phyloP scores from a whole-genome alignment of 1,139 yeast species.

The Suhomyces maxii region DNA sequence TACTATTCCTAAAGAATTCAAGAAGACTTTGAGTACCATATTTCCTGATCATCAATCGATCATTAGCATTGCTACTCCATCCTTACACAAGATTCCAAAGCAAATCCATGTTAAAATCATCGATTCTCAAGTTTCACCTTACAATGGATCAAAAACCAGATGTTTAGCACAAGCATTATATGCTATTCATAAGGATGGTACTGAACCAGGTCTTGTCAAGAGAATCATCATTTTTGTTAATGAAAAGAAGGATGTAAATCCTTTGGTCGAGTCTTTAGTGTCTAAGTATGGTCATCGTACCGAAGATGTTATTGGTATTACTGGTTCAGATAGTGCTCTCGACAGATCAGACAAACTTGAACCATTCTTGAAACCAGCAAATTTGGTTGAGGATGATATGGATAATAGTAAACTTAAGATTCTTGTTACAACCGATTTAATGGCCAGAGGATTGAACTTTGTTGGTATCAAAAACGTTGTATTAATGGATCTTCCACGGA shows the following conservation, averaged over 20 bases:
- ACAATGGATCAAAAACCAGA: slow-evolving; percentile 76
- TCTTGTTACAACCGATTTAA: slow-evolving; percentile 83
- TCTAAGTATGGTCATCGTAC: slow-evolving; percentile 54
- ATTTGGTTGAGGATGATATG: slow-evolving; percentile 30
- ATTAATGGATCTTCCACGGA: slow-evolving; percentile 80
- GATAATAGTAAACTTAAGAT: slow-evolving; percentile 49
- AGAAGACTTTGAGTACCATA: slow-evolving; percentile 55
- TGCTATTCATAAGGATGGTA: slow-evolving; percentile 81
- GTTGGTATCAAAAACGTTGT: slow-evolving; percentile 78
- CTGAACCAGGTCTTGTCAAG: slow-evolving; percentile 75
- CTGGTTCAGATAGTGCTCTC: slow-evolving; percentile 61
- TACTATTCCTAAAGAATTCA: slow-evolving; percentile 81
- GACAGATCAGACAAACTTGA: slow-evolving; percentile 58
- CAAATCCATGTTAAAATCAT: slow-evolving; percentile 70
- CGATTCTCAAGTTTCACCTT: slow-evolving; percentile 75
- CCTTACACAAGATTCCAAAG: slow-evolving; percentile 78
- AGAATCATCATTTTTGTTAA: slow-evolving; percentile 88
- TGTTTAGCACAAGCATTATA: slow-evolving; percentile 87
- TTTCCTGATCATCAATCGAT: slow-evolving; percentile 61
- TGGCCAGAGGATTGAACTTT: slow-evolving; percentile 90
- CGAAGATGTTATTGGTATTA: slow-evolving; percentile 54
- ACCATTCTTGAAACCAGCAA: slow-evolving; percentile 64
- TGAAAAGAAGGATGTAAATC: slow-evolving; percentile 61
- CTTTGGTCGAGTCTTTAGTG: slow-evolving; percentile 54
- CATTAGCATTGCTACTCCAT: slow-evolving; percentile 71